A percentile compares a stretch with the other conserved stretches of the same genome.
Evolutionary conservation across 805 yeast species (phyloP).

Genomic region (Kazachstania psychrophila): DNA sequence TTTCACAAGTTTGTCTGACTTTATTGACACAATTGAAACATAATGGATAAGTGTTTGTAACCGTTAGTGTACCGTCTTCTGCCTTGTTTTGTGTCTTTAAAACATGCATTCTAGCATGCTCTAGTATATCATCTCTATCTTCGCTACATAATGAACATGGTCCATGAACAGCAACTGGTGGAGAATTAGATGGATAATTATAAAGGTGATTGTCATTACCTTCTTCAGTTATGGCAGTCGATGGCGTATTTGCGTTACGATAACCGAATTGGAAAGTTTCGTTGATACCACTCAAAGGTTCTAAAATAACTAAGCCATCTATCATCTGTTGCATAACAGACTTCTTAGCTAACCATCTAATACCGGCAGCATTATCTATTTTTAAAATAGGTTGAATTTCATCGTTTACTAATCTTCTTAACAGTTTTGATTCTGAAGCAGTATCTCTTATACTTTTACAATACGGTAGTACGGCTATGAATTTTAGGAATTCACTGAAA

Average conservation of each 20-base stretch:
- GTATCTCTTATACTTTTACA: constrained; percentile 33
- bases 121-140: constrained; percentile 53
- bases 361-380: constrained; percentile 53
- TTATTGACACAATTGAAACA: constrained; percentile 77
- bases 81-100: constrained; percentile 40
- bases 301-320: constrained; percentile 74
- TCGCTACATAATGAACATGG: constrained; percentile 87
- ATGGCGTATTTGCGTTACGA: constrained; percentile 7
- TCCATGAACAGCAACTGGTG: constrained; percentile 65
- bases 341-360: constrained; percentile 53
- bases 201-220: constrained; percentile 31
- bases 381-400: constrained; percentile 72
- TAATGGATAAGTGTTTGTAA: constrained; percentile 46
- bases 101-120: constrained; percentile 69
- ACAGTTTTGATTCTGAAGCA: constrained; percentile 40
- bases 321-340: constrained; percentile 56
- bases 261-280: constrained; percentile 49
- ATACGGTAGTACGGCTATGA: constrained; percentile 29
- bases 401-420: constrained; percentile 56
- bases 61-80: constrained; percentile 23
- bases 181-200: constrained; percentile 38
- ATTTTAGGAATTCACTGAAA: constrained; percentile 33
- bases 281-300: constrained; percentile 79
- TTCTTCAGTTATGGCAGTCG: constrained; percentile 2
- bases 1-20: constrained; percentile 73